Percentiles rank a stretch among this genome's conserved stretches.
Conservation (phyloP, 2,329 filamentous ascomycete genomes). For the Trichoderma brevicompactum region DNA sequence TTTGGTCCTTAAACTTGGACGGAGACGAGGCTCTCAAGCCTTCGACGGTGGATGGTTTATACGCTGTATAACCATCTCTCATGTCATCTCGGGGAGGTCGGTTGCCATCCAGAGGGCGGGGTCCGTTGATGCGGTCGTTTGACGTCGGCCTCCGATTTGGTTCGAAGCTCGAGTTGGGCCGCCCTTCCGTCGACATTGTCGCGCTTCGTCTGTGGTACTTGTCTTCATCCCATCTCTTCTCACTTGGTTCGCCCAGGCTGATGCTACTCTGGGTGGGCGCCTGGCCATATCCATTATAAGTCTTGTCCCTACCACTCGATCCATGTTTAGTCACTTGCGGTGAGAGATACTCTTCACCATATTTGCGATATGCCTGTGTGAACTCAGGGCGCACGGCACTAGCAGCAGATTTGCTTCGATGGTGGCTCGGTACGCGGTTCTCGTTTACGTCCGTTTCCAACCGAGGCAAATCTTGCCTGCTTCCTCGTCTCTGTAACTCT, state of each 20-base stretch:
- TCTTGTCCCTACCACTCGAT: conserved; percentile 49
- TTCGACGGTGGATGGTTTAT: conserved; percentile 34
- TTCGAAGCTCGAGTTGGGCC: conserved; percentile 37
- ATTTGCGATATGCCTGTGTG: conserved; percentile 36
- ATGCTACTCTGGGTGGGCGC: conserved; percentile 41
- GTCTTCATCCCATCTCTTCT: conserved; percentile 36
- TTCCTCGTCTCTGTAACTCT: conserved; percentile 38
- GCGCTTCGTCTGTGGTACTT: conserved; percentile 36
- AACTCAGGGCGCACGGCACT: conserved; percentile 40
- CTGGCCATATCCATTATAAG: conserved; percentile 43
- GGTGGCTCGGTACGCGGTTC: conserved; percentile 38
- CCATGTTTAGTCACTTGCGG: conserved; percentile 50
- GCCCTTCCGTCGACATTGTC: conserved; percentile 38
- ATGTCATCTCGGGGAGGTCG: conserved; percentile 35
- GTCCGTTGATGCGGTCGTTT: conserved; percentile 40
- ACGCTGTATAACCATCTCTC: conserved; percentile 40
- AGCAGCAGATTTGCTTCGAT: conserved; percentile 45
- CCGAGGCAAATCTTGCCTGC: conserved; percentile 49
- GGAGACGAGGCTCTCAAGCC: conserved; percentile 32
- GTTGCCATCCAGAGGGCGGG: conserved; percentile 37
- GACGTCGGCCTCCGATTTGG: conserved; percentile 39
- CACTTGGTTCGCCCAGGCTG: conserved; percentile 31
- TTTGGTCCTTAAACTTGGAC: conserved; percentile 37
- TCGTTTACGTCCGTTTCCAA: conserved; percentile 49
- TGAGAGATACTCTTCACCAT: conserved; percentile 45